Conservation (phyloP, 441 rosid species). For the Pelargonium australe region DNA sequence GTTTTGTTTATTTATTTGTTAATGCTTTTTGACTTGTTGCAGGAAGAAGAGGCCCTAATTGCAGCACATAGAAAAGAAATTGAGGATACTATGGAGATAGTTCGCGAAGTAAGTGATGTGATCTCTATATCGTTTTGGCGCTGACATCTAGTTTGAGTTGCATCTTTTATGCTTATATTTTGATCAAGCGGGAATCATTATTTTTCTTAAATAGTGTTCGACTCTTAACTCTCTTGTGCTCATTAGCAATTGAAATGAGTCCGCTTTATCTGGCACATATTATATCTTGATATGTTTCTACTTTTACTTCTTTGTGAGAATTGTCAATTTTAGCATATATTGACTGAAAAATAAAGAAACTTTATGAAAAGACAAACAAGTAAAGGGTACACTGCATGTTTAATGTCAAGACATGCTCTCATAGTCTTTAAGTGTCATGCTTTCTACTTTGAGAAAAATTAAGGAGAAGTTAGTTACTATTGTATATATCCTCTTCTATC, state of each 20-base stretch:
- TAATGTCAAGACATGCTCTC: too few relatives aligned
- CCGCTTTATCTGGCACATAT: background rate
- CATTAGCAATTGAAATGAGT: background rate
- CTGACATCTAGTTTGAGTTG: background rate
- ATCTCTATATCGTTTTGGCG: background rate
- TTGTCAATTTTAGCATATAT: background rate
- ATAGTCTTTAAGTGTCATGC: too few relatives aligned
- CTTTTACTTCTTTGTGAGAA: too few relatives aligned
- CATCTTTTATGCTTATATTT: background rate
- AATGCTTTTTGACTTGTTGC: constrained; percentile 17
- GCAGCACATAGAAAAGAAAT: constrained; percentile 95
- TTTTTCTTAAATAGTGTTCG: background rate
- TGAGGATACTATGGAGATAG: constrained; percentile 99
- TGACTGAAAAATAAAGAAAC: background rate
- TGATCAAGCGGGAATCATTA: background rate
- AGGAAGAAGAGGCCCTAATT: constrained; percentile 94
- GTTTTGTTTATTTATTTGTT: background rate
- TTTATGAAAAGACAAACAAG: too few relatives aligned
- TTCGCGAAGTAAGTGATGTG: constrained; percentile 67
- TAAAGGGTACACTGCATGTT: too few relatives aligned
- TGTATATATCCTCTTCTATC: too few relatives aligned
- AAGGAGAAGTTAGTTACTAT: too few relatives aligned
- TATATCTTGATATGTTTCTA: background rate
- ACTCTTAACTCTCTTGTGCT: background rate
- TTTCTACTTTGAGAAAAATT: too few relatives aligned